A percentile compares a stretch with the other conserved stretches of the same genome.
phyloP scores from a whole-genome alignment of 257 asterid genomes.

The Thymus quinquecostatus region DNA sequence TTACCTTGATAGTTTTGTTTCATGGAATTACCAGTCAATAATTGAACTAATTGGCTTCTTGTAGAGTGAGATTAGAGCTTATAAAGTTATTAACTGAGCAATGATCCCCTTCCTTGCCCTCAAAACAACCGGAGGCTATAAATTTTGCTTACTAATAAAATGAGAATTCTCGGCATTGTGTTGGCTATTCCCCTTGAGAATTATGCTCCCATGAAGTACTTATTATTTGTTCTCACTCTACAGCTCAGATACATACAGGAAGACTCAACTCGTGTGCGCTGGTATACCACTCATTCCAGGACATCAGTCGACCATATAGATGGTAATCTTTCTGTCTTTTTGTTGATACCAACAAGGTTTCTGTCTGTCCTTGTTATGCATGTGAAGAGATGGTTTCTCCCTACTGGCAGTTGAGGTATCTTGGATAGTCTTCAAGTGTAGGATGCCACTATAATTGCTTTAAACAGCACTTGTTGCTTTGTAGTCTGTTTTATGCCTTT shows the following conservation, averaged over 20 bases:
- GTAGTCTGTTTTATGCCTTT: background rate
- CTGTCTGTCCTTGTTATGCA: conserved; percentile 5
- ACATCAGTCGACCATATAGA: conserved; percentile 51
- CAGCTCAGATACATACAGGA: conserved; percentile 63
- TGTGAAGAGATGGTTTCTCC: background rate
- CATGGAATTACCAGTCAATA: background rate
- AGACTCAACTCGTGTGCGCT: conserved; percentile 49
- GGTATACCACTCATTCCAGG: conserved; percentile 55
- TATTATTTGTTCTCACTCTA: conserved; percentile 19
- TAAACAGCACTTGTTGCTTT: background rate
- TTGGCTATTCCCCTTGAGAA: conserved; percentile 7
- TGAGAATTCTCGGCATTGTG: conserved; percentile 1
- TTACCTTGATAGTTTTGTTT: background rate
- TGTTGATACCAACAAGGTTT: background rate
- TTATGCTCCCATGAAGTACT: conserved; percentile 18
- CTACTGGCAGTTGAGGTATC: background rate
- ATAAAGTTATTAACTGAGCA: background rate
- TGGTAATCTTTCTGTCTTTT: conserved; percentile 41
- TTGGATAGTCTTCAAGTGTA: background rate
- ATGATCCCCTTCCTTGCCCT: background rate
- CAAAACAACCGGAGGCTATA: background rate
- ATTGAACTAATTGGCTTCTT: background rate
- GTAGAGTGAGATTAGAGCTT: background rate
- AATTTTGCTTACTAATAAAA: background rate
- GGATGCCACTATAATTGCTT: background rate